phyloP scores from a whole-genome alignment of 2,329 filamentous ascomycete species.

The Cercospora sp. region DNA sequence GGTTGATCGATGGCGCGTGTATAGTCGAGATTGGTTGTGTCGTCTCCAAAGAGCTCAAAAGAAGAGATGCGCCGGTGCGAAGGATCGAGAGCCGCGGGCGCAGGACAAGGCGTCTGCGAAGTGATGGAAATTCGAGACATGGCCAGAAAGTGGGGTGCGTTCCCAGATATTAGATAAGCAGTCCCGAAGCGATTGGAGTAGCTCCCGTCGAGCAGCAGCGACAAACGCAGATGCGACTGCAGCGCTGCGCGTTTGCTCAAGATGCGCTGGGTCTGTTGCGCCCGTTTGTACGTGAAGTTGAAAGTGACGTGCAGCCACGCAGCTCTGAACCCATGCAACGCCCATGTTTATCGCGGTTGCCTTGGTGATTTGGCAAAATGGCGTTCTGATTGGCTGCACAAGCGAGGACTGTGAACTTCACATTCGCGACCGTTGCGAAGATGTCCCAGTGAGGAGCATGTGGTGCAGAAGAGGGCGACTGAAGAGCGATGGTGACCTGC shows the following conservation, averaged over 20 bases:
- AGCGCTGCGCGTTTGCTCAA: not conserved
- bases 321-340: not conserved
- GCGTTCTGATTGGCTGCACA: not conserved
- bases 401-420: not conserved
- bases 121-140: constrained; percentile 21
- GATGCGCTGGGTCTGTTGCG: not conserved
- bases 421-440: not conserved
- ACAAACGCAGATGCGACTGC: not conserved
- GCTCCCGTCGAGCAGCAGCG: not conserved
- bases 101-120: constrained; percentile 34
- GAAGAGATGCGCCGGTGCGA: constrained; percentile 19
- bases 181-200: not conserved
- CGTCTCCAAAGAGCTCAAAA: constrained; percentile 25
- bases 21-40: constrained; percentile 37
- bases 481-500: not conserved
- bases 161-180: not conserved
- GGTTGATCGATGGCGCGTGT: constrained; percentile 36
- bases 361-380: not conserved
- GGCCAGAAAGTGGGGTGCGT: not conserved
- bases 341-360: not conserved
- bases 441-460: not conserved
- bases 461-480: not conserved
- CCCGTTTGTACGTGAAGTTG: constrained; percentile 2
- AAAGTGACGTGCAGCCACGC: not conserved
- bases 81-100: constrained; percentile 24